Percentiles rank a stretch among this genome's conserved stretches.
Conservation (phyloP, 2,329 filamentous ascomycete genomes). For the Claviceps humidiphila region DNA sequence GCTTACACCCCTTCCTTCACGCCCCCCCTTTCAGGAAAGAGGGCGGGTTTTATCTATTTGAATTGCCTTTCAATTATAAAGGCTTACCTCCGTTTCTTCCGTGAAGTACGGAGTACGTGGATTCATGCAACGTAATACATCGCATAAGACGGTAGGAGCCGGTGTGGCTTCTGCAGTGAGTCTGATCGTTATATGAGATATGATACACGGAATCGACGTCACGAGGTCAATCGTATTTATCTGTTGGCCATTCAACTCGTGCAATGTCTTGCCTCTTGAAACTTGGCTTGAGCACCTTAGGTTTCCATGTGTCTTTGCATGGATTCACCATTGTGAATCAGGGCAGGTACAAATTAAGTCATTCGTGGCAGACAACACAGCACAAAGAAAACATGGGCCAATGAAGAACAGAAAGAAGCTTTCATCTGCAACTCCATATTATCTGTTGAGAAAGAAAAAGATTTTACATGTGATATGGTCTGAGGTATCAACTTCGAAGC, state of each 20-base stretch:
- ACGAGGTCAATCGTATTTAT: background rate
- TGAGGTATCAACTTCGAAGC: too few relatives aligned
- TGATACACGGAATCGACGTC: background rate
- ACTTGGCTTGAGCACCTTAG: too few relatives aligned
- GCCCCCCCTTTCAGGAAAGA: background rate
- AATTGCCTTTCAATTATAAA: background rate
- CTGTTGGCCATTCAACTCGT: background rate
- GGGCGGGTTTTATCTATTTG: too few relatives aligned
- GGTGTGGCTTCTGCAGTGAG: slow-evolving; percentile 3
- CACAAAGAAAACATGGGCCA: too few relatives aligned
- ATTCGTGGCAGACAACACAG: too few relatives aligned
- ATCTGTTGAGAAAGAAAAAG: too few relatives aligned
- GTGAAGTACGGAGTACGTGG: background rate
- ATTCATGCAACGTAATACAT: background rate
- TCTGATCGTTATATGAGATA: background rate
- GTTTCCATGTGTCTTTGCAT: too few relatives aligned
- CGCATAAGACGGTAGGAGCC: background rate
- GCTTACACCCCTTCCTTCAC: background rate
- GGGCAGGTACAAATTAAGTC: too few relatives aligned
- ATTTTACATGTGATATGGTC: too few relatives aligned
- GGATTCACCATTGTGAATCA: too few relatives aligned
- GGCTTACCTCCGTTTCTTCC: background rate
- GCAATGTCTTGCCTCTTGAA: background rate
- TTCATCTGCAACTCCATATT: too few relatives aligned
- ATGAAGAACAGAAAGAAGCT: too few relatives aligned